Evolutionary conservation across 352 stramenopile genomes (phyloP).

Genomic region (Halophytophthora batemanensis): DNA sequence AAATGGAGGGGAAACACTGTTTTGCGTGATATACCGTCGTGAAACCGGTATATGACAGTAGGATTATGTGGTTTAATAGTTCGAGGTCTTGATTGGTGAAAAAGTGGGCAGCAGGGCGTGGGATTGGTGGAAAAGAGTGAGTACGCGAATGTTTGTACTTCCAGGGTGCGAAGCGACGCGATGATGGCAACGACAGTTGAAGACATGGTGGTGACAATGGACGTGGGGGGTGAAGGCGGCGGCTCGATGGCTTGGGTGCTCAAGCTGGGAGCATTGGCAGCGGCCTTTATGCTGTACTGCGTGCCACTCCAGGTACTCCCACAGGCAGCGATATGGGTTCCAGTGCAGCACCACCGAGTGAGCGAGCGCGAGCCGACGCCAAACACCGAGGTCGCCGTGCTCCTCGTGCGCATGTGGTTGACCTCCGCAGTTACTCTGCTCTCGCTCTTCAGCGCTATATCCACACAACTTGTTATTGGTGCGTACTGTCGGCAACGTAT

Average conservation of each 20-base stretch:
- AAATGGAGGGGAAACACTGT: background rate
- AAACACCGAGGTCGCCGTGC: background rate
- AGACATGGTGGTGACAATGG: no score
- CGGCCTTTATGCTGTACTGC: background rate
- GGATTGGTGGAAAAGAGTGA: background rate
- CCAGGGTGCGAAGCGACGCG: no score
- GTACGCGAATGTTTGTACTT: no score
- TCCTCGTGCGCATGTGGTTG: constrained; percentile 18
- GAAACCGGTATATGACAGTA: no score
- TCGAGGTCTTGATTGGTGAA: background rate
- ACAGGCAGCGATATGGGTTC: no score
- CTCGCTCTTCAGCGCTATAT: constrained; percentile 10
- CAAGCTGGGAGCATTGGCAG: background rate
- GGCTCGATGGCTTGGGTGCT: background rate
- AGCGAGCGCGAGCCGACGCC: no score
- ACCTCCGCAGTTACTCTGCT: constrained; percentile 11
- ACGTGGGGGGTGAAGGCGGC: no score
- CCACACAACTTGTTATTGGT: constrained; percentile 12
- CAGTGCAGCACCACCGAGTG: no score
- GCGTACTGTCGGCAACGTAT: background rate
- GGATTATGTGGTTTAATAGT: no score
- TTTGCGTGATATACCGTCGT: background rate
- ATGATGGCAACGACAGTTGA: no score
- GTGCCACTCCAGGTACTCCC: no score
- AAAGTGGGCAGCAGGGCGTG: background rate